These are phyloP conservation scores for Firmiana major DNA, from an alignment of 345 rosid species.

Conservation along the genomic window DNA sequence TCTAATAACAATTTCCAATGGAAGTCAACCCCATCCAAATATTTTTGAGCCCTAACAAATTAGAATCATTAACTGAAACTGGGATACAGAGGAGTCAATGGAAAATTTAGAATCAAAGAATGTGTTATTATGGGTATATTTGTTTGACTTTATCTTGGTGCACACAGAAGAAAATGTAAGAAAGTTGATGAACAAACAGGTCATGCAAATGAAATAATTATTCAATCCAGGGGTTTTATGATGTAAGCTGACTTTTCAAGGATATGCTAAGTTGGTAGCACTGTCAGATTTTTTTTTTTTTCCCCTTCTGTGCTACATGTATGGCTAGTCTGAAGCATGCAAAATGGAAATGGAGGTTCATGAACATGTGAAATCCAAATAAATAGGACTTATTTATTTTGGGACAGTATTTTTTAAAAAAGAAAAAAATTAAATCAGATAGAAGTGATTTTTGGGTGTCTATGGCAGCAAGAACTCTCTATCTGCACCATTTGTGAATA, in stretches of 20 bases:
- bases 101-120: neutral
- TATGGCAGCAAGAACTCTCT: neutral
- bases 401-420: too few species aligned
- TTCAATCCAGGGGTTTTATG: neutral
- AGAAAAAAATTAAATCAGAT: too few species aligned
- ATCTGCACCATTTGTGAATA: neutral
- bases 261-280: neutral
- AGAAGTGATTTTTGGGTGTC: neutral
- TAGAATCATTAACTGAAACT: neutral
- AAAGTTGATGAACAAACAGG: neutral
- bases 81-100: neutral
- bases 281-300: neutral
- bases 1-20: too few species aligned
- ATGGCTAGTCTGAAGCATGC: neutral
- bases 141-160: neutral
- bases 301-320: neutral
- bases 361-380: neutral
- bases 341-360: neutral
- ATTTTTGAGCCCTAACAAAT: neutral
- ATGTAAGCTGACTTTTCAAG: neutral
- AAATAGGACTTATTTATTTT: neutral
- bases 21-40: neutral
- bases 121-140: neutral
- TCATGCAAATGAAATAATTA: neutral
- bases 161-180: neutral